Conservation (phyloP, 2,329 filamentous ascomycete species). For the Phyllosticta citribraziliensis region DNA sequence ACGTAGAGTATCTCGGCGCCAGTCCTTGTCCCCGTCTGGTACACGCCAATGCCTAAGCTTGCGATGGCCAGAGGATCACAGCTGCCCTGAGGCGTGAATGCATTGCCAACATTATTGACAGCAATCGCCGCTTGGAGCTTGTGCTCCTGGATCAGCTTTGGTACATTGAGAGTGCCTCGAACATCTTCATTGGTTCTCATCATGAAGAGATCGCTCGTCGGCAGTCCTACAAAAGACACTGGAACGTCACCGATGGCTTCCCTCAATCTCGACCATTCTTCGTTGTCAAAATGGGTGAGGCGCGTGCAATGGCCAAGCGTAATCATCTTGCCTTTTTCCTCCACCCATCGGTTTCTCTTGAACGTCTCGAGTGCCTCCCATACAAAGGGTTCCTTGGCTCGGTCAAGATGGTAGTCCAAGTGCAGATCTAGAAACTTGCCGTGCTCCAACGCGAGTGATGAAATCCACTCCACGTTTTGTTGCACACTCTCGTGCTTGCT, state of each 20-base stretch:
- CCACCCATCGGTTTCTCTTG: slow-evolving; percentile 41
- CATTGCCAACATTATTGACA: slow-evolving; percentile 65
- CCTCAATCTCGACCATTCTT: slow-evolving; percentile 43
- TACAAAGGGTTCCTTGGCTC: slow-evolving; percentile 39
- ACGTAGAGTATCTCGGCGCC: slow-evolving; percentile 52
- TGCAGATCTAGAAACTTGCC: slow-evolving; percentile 58
- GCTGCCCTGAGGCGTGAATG: slow-evolving; percentile 60
- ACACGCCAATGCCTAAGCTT: slow-evolving; percentile 54
- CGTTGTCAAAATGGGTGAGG: slow-evolving; percentile 45
- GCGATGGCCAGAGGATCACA: slow-evolving; percentile 57
- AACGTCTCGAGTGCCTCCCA: slow-evolving; percentile 46
- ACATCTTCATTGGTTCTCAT: slow-evolving; percentile 42
- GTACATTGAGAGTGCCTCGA: slow-evolving; percentile 54
- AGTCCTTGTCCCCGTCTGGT: slow-evolving; percentile 53
- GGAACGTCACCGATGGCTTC: slow-evolving; percentile 44
- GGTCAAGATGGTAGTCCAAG: slow-evolving; percentile 58
- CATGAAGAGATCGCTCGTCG: slow-evolving; percentile 65
- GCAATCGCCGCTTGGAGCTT: slow-evolving; percentile 51
- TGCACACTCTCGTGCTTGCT: slow-evolving; percentile 36
- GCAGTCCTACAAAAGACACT: slow-evolving; percentile 57
- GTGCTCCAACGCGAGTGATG: slow-evolving; percentile 42
- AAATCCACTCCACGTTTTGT: slow-evolving; percentile 54
- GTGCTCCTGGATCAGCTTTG: slow-evolving; percentile 49
- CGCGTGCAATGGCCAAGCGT: slow-evolving; percentile 59
- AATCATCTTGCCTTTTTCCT: slow-evolving; percentile 20